Evolutionary conservation across 352 stramenopile species (phyloP).

Genomic region (Phytopythium sindhum): DNA sequence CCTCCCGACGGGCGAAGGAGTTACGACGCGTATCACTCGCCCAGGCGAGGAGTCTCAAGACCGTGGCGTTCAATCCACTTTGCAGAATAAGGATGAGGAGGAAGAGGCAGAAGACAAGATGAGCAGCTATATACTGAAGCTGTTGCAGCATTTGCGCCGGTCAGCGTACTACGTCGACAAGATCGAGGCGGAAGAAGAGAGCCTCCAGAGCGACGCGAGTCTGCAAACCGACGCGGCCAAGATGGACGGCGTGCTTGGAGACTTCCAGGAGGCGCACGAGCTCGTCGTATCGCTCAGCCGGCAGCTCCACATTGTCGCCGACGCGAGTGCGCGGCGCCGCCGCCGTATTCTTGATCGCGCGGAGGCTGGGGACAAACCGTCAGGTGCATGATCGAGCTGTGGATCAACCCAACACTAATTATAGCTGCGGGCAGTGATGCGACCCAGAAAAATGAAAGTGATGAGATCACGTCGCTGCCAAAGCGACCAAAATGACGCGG

Average conservation of each 20-base stretch:
- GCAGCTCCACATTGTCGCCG: constrained; percentile 32
- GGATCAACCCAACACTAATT: neutral
- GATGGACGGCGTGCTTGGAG: constrained; percentile 25
- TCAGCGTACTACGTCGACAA: constrained; percentile 66
- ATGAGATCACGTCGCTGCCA: neutral
- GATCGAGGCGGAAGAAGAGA: constrained; percentile 46
- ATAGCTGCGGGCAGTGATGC: neutral
- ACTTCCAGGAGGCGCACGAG: constrained; percentile 35
- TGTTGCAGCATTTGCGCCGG: constrained; percentile 59
- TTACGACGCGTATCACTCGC: constrained; percentile 35
- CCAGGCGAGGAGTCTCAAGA: constrained; percentile 59
- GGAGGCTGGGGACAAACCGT: neutral
- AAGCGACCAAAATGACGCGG: neutral
- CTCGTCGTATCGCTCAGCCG: constrained; percentile 32
- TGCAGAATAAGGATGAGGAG: constrained; percentile 11
- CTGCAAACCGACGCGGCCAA: constrained; percentile 25
- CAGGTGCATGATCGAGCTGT: neutral
- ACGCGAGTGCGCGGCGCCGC: constrained; percentile 29
- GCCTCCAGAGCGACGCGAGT: constrained; percentile 40
- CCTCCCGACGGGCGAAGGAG: constrained; percentile 30
- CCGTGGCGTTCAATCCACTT: neutral
- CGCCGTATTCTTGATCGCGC: constrained; percentile 20
- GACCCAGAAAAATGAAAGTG: neutral
- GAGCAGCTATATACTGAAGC: constrained; percentile 42
- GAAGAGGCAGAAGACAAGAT: constrained; percentile 46